Base-by-base conservation (phyloP, 208 protist genomes). In the Acanthamoeba divionensis region DNA sequence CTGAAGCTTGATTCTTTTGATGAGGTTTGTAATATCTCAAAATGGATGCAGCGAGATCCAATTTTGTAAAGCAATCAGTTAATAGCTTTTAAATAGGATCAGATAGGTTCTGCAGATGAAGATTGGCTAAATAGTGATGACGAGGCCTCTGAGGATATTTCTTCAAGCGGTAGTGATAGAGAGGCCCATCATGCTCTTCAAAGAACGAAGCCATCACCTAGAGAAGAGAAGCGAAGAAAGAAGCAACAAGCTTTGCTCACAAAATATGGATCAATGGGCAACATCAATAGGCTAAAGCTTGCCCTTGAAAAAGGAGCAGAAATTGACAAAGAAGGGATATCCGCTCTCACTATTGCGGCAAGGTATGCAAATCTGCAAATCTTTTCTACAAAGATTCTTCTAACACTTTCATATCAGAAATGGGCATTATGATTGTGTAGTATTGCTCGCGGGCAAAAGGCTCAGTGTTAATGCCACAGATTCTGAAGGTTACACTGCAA, bases 1-100 rank as follows among this genome's bases (percentile, higher is more conserved):
- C 31, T 85, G n/a, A 85, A 85, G 31, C 44, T 85, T 38, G 75
- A 85, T 36, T 66, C 36, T 18, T 85, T 85, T 85, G 75, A 85
- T 63, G 67, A 77, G 65, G 71, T 82, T 38, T 8, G 71, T 60
- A 15, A 10, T 15, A n/a, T n/a, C n/a, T n/a, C n/a, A 36, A 15
- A 71, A 8, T 0, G 0, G 29, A 67, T 67, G 29, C 13, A 0
- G 21, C 62, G 1, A 0, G 10, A 0, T n/a, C 10, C 29, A 67
- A 24, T 1, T 12, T 31, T 12, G 21, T 21, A 67, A 10, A 33
- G 0, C 3, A 33, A 8, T 3, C 29, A 15, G 5, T 6, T 7
- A 5, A 18, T 6, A 9, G 2, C 18, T 13, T 0, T 9, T 26
- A 21, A 3, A 6, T 21, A 73, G 67, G 67, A 77, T 26, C 67